These are phyloP conservation scores for Leavenworthia alabamica DNA, from an alignment of 345 rosid species.

Conservation along the genomic window DNA sequence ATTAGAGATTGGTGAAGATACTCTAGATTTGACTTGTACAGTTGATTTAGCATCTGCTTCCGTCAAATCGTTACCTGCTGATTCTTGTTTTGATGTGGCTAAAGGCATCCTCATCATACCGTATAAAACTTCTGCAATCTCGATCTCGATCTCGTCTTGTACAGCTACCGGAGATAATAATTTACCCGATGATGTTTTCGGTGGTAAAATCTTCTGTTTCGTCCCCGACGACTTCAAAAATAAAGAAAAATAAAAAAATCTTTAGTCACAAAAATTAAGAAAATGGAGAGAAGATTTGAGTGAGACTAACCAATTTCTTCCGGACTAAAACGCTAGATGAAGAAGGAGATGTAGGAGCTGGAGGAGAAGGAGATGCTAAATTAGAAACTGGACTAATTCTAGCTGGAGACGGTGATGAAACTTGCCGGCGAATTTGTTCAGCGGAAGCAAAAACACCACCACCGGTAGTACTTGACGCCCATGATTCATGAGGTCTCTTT, in stretches of 20 bases:
- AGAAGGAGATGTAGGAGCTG: constrained; percentile 80
- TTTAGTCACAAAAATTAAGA: constrained; percentile 11
- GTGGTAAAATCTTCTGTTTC: constrained; percentile 57
- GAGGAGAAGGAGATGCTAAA: constrained; percentile 54
- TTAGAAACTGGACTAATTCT: constrained; percentile 45
- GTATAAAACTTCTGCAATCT: constrained; percentile 95
- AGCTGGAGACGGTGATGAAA: constrained; percentile 81
- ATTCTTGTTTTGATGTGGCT: constrained; percentile 58
- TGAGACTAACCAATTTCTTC: constrained; percentile 69
- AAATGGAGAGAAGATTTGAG: neutral
- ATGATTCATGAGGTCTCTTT: constrained; percentile 85
- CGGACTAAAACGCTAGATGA: constrained; percentile 73
- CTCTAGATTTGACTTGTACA: constrained; percentile 53
- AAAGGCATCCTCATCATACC: constrained; percentile 89
- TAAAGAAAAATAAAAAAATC: neutral
- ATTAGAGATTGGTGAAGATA: constrained; percentile 85
- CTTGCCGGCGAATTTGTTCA: constrained; percentile 65
- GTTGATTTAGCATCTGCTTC: too few relatives aligned
- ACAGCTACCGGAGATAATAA: constrained; percentile 43
- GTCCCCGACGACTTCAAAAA: constrained; percentile 65
- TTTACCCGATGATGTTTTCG: constrained; percentile 76
- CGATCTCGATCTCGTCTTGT: constrained; percentile 97
- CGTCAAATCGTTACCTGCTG: constrained; percentile 36
- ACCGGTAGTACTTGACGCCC: constrained; percentile 55
- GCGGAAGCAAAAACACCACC: constrained; percentile 41